phyloP scores from a whole-genome alignment of 805 yeast genomes.

The Cyberlindnera suaveolens region DNA sequence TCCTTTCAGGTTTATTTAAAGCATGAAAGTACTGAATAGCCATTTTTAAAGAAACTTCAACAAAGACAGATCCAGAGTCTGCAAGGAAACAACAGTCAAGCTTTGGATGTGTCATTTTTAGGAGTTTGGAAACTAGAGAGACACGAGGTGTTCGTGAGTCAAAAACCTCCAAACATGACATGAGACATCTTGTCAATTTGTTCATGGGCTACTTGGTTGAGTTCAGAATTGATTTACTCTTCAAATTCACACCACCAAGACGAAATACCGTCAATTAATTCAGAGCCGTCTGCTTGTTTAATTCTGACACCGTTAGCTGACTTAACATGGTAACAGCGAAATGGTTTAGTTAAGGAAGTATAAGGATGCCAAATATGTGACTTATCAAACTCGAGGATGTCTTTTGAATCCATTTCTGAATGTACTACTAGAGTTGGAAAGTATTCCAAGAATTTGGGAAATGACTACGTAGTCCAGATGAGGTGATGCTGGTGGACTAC shows the following conservation, averaged over 20 bases:
- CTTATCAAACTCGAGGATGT: constrained; percentile 14
- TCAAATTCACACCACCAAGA: constrained; percentile 30
- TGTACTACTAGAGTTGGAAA: no score
- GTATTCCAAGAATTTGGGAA: no score
- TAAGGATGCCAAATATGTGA: constrained; percentile 29
- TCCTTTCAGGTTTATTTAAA: constrained; percentile 19
- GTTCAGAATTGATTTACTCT: constrained; percentile 24
- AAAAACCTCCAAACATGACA: constrained; percentile 25
- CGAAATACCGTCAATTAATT: constrained; percentile 26
- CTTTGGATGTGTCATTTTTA: constrained; percentile 27
- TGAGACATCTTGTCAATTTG: constrained; percentile 28
- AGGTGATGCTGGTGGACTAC: no score
- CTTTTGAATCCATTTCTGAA: background rate
- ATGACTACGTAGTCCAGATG: no score
- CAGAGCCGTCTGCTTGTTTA: constrained; percentile 13
- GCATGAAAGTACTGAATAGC: constrained; percentile 26
- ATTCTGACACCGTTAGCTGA: constrained; percentile 21
- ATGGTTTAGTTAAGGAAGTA: constrained; percentile 23
- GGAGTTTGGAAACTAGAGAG: constrained; percentile 23
- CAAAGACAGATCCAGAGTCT: constrained; percentile 29
- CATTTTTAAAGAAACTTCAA: constrained; percentile 34
- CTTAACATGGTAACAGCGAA: constrained; percentile 20
- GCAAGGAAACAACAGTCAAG: constrained; percentile 21
- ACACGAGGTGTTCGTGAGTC: constrained; percentile 26
- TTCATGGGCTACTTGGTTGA: constrained; percentile 25